Percentiles rank a stretch among this genome's conserved stretches.
These are phyloP conservation scores for Colletotrichum eleusines DNA, from an alignment of 2,329 filamentous ascomycete genomes.

Conservation along the genomic window DNA sequence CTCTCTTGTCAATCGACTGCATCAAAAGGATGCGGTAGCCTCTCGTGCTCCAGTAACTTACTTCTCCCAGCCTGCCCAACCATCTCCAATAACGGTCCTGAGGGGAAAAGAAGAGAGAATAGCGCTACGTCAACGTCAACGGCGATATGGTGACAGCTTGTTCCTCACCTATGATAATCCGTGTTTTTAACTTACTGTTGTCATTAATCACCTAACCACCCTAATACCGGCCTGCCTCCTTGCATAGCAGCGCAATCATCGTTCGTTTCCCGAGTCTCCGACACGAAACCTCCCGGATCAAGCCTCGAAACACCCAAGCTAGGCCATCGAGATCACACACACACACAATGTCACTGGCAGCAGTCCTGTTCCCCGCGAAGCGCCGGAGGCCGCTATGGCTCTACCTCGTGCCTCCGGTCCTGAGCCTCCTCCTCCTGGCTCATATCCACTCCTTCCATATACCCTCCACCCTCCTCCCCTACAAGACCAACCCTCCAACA, in stretches of 20 bases:
- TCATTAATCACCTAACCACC: not conserved
- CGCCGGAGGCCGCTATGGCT: slow-evolving; percentile 16
- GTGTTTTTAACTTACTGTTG: too few species aligned
- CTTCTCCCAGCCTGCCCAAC: not conserved
- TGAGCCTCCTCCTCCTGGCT: slow-evolving; percentile 1
- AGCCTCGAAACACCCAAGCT: not conserved
- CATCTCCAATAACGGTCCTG: not conserved
- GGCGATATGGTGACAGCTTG: not conserved
- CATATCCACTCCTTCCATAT: not conserved
- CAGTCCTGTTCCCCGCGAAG: not conserved
- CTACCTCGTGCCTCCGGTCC: slow-evolving; percentile 8
- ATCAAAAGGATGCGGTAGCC: not conserved
- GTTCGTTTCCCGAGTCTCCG: not conserved
- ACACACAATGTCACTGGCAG: not conserved
- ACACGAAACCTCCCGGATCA: not conserved
- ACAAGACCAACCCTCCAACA: not conserved
- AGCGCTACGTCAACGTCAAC: not conserved
- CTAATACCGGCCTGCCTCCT: not conserved
- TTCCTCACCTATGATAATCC: not conserved
- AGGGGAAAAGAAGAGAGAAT: not conserved
- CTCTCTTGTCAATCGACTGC: not conserved
- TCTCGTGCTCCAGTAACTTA: not conserved
- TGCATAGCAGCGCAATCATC: not conserved
- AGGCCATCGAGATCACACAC: not conserved
- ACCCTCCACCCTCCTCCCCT: slow-evolving; percentile 11